phyloP scores from a whole-genome alignment of 2,329 filamentous ascomycete genomes.

The Botryotinia calthae region DNA sequence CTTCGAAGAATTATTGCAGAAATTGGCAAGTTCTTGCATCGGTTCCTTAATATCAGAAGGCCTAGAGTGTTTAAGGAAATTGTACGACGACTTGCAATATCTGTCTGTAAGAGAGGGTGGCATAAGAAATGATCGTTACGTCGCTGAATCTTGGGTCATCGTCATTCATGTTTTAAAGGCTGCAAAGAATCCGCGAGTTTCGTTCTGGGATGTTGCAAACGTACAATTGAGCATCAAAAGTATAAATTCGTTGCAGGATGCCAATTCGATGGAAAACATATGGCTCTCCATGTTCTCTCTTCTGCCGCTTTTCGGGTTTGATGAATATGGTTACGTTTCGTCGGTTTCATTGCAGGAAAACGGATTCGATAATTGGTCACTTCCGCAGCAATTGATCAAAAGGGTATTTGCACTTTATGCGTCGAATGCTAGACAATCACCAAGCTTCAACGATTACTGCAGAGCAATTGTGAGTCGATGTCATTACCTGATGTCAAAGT shows the following conservation, averaged over 20 bases:
- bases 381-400: constrained; percentile 57
- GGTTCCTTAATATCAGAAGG: constrained; percentile 45
- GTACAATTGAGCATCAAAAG: constrained; percentile 43
- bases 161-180: constrained; percentile 53
- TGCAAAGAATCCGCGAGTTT: constrained; percentile 49
- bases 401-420: constrained; percentile 59
- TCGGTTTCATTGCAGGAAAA: constrained; percentile 41
- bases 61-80: constrained; percentile 44
- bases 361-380: constrained; percentile 56
- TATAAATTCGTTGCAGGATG: constrained; percentile 43
- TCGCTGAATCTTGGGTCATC: constrained; percentile 56
- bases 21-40: constrained; percentile 42
- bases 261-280: constrained; percentile 50
- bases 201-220: constrained; percentile 61
- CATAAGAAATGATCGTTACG: constrained; percentile 47
- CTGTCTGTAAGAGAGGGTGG: constrained; percentile 50
- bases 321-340: constrained; percentile 51
- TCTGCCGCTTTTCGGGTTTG: constrained; percentile 60
- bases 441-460: constrained; percentile 66
- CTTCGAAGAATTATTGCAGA: constrained; percentile 50
- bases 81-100: constrained; percentile 51
- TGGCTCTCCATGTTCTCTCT: constrained; percentile 61
- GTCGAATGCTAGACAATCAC: constrained; percentile 52
- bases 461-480: constrained; percentile 58
- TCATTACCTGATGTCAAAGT: constrained; percentile 60